A percentile compares a stretch with the other conserved stretches of the same genome.
These are phyloP conservation scores for Aureobasidium sp. DNA, from an alignment of 2,329 filamentous ascomycete genomes.

Conservation along the genomic window DNA sequence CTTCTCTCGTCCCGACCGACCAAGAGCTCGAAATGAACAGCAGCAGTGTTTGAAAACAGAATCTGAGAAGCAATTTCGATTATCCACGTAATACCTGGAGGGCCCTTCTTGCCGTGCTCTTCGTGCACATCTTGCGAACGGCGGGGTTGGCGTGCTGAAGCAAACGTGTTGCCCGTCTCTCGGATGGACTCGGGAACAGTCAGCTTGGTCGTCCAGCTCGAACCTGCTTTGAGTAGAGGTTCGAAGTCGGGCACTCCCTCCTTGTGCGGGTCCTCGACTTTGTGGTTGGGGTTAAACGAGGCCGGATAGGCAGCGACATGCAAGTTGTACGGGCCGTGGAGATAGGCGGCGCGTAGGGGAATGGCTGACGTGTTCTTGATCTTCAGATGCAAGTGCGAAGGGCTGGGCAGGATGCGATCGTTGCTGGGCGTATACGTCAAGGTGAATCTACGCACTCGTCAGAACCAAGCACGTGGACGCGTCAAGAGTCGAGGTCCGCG, in stretches of 20 bases:
- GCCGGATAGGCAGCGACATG: slow-evolving; percentile 80
- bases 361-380: slow-evolving; percentile 90
- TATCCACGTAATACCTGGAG: slow-evolving; percentile 69
- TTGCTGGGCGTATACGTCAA: slow-evolving; percentile 84
- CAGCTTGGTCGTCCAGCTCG: slow-evolving; percentile 74
- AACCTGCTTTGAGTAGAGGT: slow-evolving; percentile 91
- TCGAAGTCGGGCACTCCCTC: slow-evolving; percentile 87
- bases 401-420: slow-evolving; percentile 85
- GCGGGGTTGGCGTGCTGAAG: slow-evolving; percentile 17
- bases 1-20: slow-evolving; percentile 82
- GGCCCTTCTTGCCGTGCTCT: slow-evolving; percentile 39
- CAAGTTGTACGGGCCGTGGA: slow-evolving; percentile 90
- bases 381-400: slow-evolving; percentile 71
- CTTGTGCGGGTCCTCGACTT: slow-evolving; percentile 60
- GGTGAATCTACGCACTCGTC: slow-evolving; percentile 50
- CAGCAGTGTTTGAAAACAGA: slow-evolving; percentile 82
- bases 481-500: slow-evolving; percentile 8
- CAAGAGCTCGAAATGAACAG: slow-evolving; percentile 80
- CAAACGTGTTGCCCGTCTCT: slow-evolving; percentile 47
- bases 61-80: slow-evolving; percentile 90
- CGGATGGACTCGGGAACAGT: slow-evolving; percentile 72
- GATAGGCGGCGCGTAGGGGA: slow-evolving; percentile 85
- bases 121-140: slow-evolving; percentile 31
- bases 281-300: slow-evolving; percentile 74
- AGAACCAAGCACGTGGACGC: not conserved